phyloP scores from a whole-genome alignment of 2,329 filamentous ascomycete species.

The Daldinia eschscholtzii region DNA sequence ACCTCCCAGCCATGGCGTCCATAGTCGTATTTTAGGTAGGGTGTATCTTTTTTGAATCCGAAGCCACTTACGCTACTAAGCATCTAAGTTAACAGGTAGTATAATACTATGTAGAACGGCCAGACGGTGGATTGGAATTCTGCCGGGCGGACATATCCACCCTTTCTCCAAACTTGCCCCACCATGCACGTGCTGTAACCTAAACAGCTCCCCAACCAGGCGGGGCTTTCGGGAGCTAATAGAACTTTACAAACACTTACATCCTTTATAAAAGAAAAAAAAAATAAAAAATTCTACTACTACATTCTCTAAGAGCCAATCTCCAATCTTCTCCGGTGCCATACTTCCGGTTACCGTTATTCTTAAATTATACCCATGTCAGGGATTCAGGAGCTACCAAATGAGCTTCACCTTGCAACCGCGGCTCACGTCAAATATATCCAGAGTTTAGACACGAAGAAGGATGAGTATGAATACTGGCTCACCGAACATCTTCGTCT shows the following conservation, averaged over 20 bases:
- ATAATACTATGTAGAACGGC: too few relatives aligned
- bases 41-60: background rate
- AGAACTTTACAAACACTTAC: conserved; percentile 1
- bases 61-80: conserved; percentile 6
- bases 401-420: conserved; percentile 62
- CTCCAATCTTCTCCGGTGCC: background rate
- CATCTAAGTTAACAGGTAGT: background rate
- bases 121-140: background rate
- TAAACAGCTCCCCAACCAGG: background rate
- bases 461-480: conserved; percentile 97
- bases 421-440: conserved; percentile 88
- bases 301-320: background rate
- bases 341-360: background rate
- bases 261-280: too few relatives aligned
- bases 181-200: background rate
- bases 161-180: background rate
- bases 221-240: background rate
- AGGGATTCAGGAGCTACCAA: conserved; percentile 53
- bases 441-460: conserved; percentile 88
- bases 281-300: too few relatives aligned
- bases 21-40: background rate
- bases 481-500: conserved; percentile 95
- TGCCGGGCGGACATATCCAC: background rate
- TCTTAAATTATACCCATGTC: conserved; percentile 50
- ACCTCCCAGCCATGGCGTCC: background rate